A percentile compares a stretch with the other conserved stretches of the same genome.
Conservation (phyloP, 2,329 filamentous ascomycete species). For the Ilyonectria sp. region DNA sequence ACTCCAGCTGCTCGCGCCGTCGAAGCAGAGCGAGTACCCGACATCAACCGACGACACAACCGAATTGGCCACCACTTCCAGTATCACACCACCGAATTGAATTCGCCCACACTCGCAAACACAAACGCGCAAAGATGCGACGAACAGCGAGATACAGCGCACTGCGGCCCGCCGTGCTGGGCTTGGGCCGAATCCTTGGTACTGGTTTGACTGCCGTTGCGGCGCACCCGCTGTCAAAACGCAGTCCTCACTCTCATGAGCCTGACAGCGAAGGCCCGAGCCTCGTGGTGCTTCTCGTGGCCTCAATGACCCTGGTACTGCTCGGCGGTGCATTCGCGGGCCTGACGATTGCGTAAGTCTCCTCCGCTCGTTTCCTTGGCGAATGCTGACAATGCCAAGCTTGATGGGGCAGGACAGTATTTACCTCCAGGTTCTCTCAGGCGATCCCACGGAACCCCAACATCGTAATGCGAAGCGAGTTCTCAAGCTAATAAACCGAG, state of each 20-base stretch:
- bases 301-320: constrained; percentile 86
- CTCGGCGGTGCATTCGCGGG: constrained; percentile 95
- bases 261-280: constrained; percentile 70
- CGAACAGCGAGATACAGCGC: constrained; percentile 55
- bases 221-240: constrained; percentile 60
- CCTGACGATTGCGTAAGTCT: constrained; percentile 84
- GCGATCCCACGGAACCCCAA: constrained; percentile 88
- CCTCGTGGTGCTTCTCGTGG: constrained; percentile 85
- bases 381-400: constrained; percentile 50
- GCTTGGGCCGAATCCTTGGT: constrained; percentile 66
- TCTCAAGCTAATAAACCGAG: constrained; percentile 82
- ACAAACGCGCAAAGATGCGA: constrained; percentile 43
- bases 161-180: constrained; percentile 65
- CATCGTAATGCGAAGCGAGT: constrained; percentile 88
- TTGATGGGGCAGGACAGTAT: constrained; percentile 89
- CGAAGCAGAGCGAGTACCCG: neutral
- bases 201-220: constrained; percentile 64
- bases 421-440: constrained; percentile 94
- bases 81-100: constrained; percentile 19
- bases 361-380: constrained; percentile 28
- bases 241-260: constrained; percentile 61
- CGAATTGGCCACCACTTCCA: constrained; percentile 11
- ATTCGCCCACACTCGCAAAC: constrained; percentile 1
- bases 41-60: neutral
- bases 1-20: neutral